Conservation (phyloP, 1,284 basidiomycete genomes). For the Marasmius oreades region DNA sequence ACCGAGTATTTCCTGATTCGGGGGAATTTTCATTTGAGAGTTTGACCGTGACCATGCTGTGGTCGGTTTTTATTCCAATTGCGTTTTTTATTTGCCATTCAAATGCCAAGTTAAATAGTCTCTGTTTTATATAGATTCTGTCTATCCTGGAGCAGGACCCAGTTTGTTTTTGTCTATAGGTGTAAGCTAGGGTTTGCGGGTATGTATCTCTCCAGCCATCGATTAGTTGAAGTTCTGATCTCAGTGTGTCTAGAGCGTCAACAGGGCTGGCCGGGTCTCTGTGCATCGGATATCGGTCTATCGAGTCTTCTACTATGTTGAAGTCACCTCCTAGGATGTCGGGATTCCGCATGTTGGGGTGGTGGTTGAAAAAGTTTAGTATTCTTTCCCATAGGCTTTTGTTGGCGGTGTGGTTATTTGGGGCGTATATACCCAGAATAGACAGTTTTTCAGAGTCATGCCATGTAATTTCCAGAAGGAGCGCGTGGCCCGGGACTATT, state of each 20-base stretch:
- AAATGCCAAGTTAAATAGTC: not conserved
- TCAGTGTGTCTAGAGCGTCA: slow-evolving; percentile 16
- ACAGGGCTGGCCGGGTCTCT: slow-evolving; percentile 15
- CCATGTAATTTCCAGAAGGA: slow-evolving; percentile 12
- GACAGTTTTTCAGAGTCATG: slow-evolving; percentile 5
- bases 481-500: too few species aligned
- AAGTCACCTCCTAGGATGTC: slow-evolving; percentile 16
- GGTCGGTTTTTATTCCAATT: slow-evolving; percentile 17
- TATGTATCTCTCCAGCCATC: slow-evolving; percentile 29
- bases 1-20: slow-evolving; percentile 21
- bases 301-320: slow-evolving; percentile 18
- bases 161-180: too few species aligned
- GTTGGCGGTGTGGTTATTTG: slow-evolving; percentile 12
- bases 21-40: slow-evolving; percentile 17
- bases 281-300: slow-evolving; percentile 17
- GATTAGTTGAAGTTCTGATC: slow-evolving; percentile 13
- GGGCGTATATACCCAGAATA: slow-evolving; percentile 23
- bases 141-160: too few species aligned
- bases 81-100: slow-evolving; percentile 18
- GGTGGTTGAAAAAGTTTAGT: slow-evolving; percentile 4
- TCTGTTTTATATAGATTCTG: too few species aligned
- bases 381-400: slow-evolving; percentile 24
- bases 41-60: slow-evolving; percentile 17
- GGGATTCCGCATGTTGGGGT: slow-evolving; percentile 1
- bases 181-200: slow-evolving; percentile 22